Evolutionary conservation across 306 rosid species (phyloP).

Genomic region (Styphnolobium japonicum): DNA sequence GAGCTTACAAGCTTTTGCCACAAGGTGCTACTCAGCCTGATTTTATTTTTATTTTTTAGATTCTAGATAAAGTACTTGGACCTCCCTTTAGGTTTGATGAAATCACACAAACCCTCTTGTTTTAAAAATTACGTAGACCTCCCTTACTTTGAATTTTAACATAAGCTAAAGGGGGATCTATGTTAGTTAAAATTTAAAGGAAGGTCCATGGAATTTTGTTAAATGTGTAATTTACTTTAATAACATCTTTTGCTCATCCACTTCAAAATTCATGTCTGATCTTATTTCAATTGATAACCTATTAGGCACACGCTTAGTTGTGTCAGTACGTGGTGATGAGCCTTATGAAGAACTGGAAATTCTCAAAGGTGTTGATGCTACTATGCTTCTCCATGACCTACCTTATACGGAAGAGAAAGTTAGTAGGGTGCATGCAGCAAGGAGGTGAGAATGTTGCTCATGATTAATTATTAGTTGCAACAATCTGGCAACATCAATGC

Average conservation of each 20-base stretch:
- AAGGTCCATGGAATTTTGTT: not conserved
- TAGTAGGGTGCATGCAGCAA: conserved; percentile 93
- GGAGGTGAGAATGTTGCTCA: conserved; percentile 58
- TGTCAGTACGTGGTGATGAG: conserved; percentile 89
- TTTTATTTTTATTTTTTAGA: not conserved
- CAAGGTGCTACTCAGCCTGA: conserved; percentile 54
- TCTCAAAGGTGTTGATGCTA: conserved; percentile 74
- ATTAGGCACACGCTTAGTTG: conserved; percentile 86
- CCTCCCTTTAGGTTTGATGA: conserved; percentile 17
- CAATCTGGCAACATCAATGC: conserved; percentile 10
- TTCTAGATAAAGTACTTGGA: conserved; percentile 7
- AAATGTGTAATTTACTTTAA: not conserved
- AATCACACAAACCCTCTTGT: not conserved
- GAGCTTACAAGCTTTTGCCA: conserved; percentile 93
- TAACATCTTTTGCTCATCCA: conserved; percentile 8
- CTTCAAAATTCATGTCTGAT: not conserved
- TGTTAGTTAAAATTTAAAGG: not conserved
- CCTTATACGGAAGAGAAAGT: conserved; percentile 67
- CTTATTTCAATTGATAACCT: conserved; percentile 17
- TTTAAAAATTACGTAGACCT: not conserved
- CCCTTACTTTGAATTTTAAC: not conserved
- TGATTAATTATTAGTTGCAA: conserved; percentile 6
- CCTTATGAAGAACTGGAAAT: conserved; percentile 66
- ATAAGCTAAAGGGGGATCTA: not conserved
- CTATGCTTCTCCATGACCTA: conserved; percentile 85